These are phyloP conservation scores for Diaporthe ampelina DNA, from an alignment of 2,329 filamentous ascomycete genomes.

Conservation along the genomic window DNA sequence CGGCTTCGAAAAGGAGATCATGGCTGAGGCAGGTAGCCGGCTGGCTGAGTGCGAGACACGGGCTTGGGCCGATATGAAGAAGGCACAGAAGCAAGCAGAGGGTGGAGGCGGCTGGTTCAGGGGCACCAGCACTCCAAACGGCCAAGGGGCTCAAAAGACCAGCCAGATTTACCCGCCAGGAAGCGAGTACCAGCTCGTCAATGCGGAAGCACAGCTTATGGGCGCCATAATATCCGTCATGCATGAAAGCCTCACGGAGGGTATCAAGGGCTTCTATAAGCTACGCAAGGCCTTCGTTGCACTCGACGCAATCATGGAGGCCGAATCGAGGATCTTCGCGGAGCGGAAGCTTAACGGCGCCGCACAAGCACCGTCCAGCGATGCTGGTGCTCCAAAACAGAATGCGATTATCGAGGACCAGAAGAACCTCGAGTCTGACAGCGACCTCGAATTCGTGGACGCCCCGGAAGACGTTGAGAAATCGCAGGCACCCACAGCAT, in stretches of 20 bases:
- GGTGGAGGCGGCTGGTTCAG: slow-evolving; percentile 45
- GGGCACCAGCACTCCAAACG: slow-evolving; percentile 42
- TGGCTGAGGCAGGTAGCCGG: slow-evolving; percentile 82
- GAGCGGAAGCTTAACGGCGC: slow-evolving; percentile 40
- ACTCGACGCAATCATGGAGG: slow-evolving; percentile 82
- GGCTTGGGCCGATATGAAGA: slow-evolving; percentile 82
- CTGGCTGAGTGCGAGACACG: slow-evolving; percentile 82
- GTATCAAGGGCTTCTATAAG: slow-evolving; percentile 92
- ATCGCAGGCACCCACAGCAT: slow-evolving; percentile 60
- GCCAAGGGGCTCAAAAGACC: slow-evolving; percentile 54
- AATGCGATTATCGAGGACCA: not conserved
- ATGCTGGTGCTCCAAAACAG: not conserved
- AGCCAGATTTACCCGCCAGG: slow-evolving; percentile 81
- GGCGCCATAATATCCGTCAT: slow-evolving; percentile 88
- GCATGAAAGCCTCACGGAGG: slow-evolving; percentile 93
- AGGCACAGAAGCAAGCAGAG: slow-evolving; percentile 74
- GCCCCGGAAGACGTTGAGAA: slow-evolving; percentile 60
- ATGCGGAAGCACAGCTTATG: slow-evolving; percentile 91
- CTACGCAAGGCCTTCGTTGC: slow-evolving; percentile 89
- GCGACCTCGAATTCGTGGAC: slow-evolving; percentile 69
- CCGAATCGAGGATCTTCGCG: slow-evolving; percentile 70
- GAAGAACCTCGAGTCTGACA: slow-evolving; percentile 44
- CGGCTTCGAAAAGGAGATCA: slow-evolving; percentile 92
- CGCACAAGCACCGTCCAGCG: not conserved
- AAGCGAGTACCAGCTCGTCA: slow-evolving; percentile 87